Evolutionary conservation across 768 basidiomycete species (phyloP).

Genomic region (Tephrocybe sp.): DNA sequence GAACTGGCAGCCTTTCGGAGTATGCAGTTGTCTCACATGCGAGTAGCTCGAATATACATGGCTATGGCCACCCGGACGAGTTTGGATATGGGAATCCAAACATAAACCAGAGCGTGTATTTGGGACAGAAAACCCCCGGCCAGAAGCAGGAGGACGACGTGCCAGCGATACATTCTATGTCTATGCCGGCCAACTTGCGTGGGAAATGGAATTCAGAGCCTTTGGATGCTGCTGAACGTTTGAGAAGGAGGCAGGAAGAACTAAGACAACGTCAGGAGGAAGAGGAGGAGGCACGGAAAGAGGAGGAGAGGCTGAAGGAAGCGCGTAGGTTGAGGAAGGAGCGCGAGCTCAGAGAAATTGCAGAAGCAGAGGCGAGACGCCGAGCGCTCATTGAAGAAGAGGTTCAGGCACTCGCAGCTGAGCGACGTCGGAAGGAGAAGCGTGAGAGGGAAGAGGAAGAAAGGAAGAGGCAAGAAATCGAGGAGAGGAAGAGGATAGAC

Average conservation of each 20-base stretch:
- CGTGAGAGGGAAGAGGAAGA: conserved; percentile 48
- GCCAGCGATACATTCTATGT: conserved; percentile 7
- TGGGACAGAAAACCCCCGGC: conserved; percentile 2
- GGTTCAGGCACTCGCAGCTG: conserved; percentile 32
- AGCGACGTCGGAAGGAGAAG: conserved; percentile 36
- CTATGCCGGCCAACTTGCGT: conserved; percentile 24
- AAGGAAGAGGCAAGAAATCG: conserved; percentile 38
- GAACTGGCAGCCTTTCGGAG: conserved; percentile 38
- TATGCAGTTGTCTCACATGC: conserved; percentile 38
- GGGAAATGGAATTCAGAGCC: conserved; percentile 36
- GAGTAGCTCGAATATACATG: conserved; percentile 29
- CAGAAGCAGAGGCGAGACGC: conserved; percentile 42
- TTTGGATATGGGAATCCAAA: conserved; percentile 17
- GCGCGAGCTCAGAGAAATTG: conserved; percentile 35
- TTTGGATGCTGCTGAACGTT: conserved; percentile 33
- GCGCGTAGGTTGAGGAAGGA: conserved; percentile 41
- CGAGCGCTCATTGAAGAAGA: conserved; percentile 39
- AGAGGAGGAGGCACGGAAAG: conserved; percentile 38
- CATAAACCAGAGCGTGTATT: conserved; percentile 14
- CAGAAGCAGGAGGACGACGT: conserved; percentile 2
- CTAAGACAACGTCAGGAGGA: conserved; percentile 31
- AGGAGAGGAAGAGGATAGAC: conserved; percentile 43
- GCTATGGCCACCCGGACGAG: conserved; percentile 15
- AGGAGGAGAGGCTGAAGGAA: conserved; percentile 44
- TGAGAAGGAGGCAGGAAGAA: conserved; percentile 29